phyloP scores from a whole-genome alignment of 2,329 filamentous ascomycete genomes.

The Exophiala xenobiotica region DNA sequence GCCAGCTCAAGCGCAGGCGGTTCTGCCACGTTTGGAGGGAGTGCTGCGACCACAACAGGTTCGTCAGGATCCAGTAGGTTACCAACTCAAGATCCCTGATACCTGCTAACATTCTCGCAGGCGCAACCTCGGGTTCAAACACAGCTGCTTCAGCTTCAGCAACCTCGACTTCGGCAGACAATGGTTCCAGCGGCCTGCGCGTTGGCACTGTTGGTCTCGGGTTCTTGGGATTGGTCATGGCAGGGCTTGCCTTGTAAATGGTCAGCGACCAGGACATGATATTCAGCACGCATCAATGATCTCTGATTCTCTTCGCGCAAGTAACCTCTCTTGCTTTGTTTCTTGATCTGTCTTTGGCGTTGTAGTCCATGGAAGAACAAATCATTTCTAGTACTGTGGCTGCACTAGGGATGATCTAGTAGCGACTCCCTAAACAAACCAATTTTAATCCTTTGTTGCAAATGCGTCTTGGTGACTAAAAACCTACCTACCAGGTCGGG shows the following conservation, averaged over 20 bases:
- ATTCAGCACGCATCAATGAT: background rate
- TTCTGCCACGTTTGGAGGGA: conserved; percentile 27
- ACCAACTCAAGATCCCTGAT: background rate
- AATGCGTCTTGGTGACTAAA: no score
- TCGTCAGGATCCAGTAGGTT: conserved; percentile 18
- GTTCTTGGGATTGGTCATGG: conserved; percentile 27
- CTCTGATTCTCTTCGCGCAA: background rate
- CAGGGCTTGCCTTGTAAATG: conserved; percentile 26
- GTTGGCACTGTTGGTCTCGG: conserved; percentile 22
- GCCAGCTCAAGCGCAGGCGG: conserved; percentile 23
- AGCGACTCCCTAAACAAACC: no score
- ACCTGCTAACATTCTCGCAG: background rate
- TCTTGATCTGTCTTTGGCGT: background rate
- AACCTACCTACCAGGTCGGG: no score
- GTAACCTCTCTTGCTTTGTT: background rate
- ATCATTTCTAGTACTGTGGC: no score
- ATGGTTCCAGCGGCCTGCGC: conserved; percentile 17
- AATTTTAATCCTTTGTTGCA: no score
- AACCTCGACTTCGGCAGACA: conserved; percentile 9
- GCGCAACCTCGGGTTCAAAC: conserved; percentile 12
- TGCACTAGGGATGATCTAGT: no score
- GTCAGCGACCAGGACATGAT: background rate
- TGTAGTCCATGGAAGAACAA: no score
- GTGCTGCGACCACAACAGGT: conserved; percentile 28
- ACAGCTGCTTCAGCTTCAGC: conserved; percentile 17